Conservation (phyloP, 1,284 basidiomycete genomes). For the Trichosporon coremiiforme region DNA sequence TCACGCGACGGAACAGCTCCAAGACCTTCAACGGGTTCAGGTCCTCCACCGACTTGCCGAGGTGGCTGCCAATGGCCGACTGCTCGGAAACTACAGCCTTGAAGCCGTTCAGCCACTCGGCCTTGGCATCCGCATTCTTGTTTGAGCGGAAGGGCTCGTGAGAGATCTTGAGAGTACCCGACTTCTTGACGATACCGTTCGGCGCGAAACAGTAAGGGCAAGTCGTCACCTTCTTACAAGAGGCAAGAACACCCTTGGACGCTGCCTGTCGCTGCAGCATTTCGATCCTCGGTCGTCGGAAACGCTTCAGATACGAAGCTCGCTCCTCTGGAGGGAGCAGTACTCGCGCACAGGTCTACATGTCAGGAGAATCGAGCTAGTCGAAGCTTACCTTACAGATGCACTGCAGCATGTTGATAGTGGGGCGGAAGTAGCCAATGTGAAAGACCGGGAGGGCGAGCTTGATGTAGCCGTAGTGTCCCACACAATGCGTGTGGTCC, state of each 20-base stretch:
- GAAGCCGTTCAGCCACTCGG: slow-evolving; percentile 85
- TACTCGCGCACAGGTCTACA: slow-evolving; percentile 87
- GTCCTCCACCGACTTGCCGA: slow-evolving; percentile 91
- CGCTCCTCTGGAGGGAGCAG: slow-evolving; percentile 88
- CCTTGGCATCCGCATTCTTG: slow-evolving; percentile 87
- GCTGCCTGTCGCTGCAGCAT: slow-evolving; percentile 86
- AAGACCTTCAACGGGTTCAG: slow-evolving; percentile 92
- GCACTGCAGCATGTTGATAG: slow-evolving; percentile 87
- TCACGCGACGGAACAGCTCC: slow-evolving; percentile 89
- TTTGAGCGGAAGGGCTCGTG: slow-evolving; percentile 97
- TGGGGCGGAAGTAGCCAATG: slow-evolving; percentile 97
- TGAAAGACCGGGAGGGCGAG: slow-evolving; percentile 95
- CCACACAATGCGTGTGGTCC: slow-evolving; percentile 90
- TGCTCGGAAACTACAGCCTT: slow-evolving; percentile 79
- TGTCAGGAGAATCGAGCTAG: neutral
- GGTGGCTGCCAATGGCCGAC: slow-evolving; percentile 80
- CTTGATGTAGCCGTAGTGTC: slow-evolving; percentile 97
- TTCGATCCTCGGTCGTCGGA: slow-evolving; percentile 87
- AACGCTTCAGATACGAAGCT: slow-evolving; percentile 79
- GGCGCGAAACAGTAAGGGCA: slow-evolving; percentile 92
- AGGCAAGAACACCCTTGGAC: slow-evolving; percentile 84
- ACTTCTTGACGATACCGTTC: slow-evolving; percentile 97
- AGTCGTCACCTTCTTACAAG: slow-evolving; percentile 85
- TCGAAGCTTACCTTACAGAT: slow-evolving; percentile 79
- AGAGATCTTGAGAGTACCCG: slow-evolving; percentile 89